Percentiles rank a stretch among this genome's conserved stretches.
phyloP scores from a whole-genome alignment of 805 yeast genomes.

The Allodekkera sacchari region DNA sequence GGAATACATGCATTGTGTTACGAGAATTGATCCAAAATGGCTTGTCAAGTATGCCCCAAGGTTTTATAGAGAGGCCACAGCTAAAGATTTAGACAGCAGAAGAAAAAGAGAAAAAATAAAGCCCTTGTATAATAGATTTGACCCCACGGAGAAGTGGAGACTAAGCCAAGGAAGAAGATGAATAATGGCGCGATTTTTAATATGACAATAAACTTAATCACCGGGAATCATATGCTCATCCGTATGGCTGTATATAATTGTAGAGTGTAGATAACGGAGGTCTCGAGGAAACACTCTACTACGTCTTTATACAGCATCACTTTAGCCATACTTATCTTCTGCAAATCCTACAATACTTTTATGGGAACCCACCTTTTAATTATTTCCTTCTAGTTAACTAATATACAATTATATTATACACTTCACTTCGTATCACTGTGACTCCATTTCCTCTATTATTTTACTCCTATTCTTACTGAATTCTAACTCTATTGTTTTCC shows the following conservation, averaged over 20 bases:
- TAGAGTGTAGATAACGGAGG: conserved; percentile 1
- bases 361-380: too few species aligned
- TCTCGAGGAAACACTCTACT: neutral
- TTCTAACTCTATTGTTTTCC: conserved; percentile 38
- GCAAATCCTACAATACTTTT: too few species aligned
- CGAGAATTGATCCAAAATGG: conserved; percentile 79
- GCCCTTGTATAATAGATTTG: conserved; percentile 59
- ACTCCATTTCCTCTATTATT: too few species aligned
- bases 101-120: conserved; percentile 58
- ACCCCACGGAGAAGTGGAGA: conserved; percentile 69
- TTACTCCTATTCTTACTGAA: conserved; percentile 30
- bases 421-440: too few species aligned
- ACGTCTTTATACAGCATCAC: neutral
- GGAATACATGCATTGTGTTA: conserved; percentile 88
- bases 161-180: conserved; percentile 37
- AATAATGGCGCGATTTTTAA: neutral
- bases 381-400: too few species aligned
- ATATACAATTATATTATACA: too few species aligned
- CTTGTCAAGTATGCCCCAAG: conserved; percentile 61
- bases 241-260: neutral
- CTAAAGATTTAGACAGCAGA: conserved; percentile 36
- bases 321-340: conserved; percentile 7
- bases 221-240: neutral
- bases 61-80: conserved; percentile 60
- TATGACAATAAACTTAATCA: neutral